Conservation (phyloP, 169 alveolate species). For the Plasmodium billcollinsi region DNA sequence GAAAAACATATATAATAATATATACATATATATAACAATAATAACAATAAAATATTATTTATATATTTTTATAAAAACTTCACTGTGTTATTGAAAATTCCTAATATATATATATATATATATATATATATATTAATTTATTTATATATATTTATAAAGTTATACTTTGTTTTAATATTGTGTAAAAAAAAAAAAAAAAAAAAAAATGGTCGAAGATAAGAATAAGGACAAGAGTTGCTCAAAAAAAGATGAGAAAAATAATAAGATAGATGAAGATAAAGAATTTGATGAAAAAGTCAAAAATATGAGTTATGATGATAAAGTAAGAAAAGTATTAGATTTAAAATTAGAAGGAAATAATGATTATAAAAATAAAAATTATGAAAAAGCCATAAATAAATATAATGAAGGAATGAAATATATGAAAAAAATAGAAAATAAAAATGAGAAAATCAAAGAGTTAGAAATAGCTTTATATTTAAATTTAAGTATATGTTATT, state of each 20-base stretch:
- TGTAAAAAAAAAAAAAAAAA: constrained; percentile 10
- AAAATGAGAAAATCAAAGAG: constrained; percentile 66
- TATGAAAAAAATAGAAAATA: constrained; percentile 35
- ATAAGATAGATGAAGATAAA: constrained; percentile 36
- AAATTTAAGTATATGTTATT: constrained; percentile 77
- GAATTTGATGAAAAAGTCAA: constrained; percentile 41
- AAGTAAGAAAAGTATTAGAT: constrained; percentile 29
- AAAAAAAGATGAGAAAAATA: not conserved
- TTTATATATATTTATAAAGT: not conserved
- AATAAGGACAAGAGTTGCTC: not conserved
- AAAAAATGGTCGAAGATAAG: constrained; percentile 8
- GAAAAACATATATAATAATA: too few relatives aligned
- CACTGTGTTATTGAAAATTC: too few relatives aligned
- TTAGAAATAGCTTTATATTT: constrained; percentile 72
- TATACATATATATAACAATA: too few relatives aligned
- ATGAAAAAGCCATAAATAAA: constrained; percentile 41
- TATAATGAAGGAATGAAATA: constrained; percentile 49
- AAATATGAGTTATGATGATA: constrained; percentile 32
- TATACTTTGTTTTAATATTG: not conserved
- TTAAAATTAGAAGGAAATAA: constrained; percentile 62
- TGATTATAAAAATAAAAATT: constrained; percentile 49
- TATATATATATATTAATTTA: not conserved
- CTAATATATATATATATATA: too few relatives aligned
- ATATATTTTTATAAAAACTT: too few relatives aligned
- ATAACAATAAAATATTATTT: too few relatives aligned